Evolutionary conservation across 2,329 filamentous ascomycete genomes (phyloP).

Genomic region (Pseudogymnoascus sp.): DNA sequence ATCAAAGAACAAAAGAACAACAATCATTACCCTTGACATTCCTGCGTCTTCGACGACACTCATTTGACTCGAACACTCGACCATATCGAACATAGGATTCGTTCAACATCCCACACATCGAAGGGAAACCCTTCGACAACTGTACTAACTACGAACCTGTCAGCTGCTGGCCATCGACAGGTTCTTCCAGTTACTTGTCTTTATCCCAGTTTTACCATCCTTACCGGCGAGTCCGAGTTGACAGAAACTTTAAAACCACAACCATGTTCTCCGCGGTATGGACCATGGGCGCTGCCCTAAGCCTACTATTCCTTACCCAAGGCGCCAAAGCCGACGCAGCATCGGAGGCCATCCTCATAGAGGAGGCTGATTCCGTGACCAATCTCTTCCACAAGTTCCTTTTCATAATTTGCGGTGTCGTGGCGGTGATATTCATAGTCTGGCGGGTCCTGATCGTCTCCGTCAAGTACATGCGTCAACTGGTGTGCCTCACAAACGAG

Average conservation of each 20-base stretch:
- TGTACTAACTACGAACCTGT: not conserved
- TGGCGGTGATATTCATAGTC: conserved; percentile 56
- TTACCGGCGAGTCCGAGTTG: not conserved
- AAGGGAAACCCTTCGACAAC: not conserved
- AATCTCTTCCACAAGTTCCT: conserved; percentile 54
- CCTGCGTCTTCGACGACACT: conserved; percentile 6
- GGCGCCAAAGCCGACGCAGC: not conserved
- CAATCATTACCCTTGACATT: not conserved
- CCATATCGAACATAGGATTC: not conserved
- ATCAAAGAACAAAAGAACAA: not conserved
- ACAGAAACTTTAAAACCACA: not conserved
- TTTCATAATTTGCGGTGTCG: conserved; percentile 55
- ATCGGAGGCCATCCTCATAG: not conserved
- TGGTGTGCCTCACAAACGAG: conserved; percentile 72
- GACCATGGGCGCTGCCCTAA: not conserved
- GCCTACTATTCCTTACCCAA: not conserved
- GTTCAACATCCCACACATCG: not conserved
- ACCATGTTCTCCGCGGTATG: not conserved
- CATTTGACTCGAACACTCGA: conserved; percentile 8
- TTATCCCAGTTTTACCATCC: not conserved
- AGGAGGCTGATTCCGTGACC: conserved; percentile 34
- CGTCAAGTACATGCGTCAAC: conserved; percentile 62
- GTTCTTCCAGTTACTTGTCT: not conserved
- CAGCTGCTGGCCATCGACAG: conserved; percentile 7
- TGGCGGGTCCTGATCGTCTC: conserved; percentile 60